A percentile compares a stretch with the other conserved stretches of the same genome.
Conservation (phyloP, 139 green algal species). For the Chlamydomonas incerta region DNA sequence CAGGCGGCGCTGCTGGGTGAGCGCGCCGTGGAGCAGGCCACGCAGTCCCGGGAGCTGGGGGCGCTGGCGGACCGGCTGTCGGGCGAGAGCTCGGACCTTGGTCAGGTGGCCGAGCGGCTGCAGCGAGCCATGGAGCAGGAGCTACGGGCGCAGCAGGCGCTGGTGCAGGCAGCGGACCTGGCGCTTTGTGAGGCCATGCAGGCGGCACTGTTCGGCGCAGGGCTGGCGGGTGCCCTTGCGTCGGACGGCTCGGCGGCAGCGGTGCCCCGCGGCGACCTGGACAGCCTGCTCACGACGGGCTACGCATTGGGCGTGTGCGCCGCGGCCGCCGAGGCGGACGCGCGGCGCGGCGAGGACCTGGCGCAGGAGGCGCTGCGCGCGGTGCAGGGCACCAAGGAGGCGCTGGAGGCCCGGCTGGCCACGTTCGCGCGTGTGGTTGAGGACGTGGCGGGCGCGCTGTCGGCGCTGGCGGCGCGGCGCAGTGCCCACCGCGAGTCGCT, state of each 20-base stretch:
- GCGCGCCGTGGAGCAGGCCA: slow-evolving; percentile 6
- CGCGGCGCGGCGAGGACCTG: slow-evolving; percentile 18
- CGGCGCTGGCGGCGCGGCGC: background rate
- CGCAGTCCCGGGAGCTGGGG: background rate
- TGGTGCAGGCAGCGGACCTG: slow-evolving; percentile 20
- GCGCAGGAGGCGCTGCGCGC: background rate
- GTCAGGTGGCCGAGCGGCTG: background rate
- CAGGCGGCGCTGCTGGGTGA: background rate
- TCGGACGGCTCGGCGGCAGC: background rate
- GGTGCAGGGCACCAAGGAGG: slow-evolving; percentile 13
- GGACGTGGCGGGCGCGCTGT: background rate
- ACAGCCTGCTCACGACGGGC: background rate
- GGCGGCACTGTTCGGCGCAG: background rate
- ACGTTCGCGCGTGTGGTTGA: background rate
- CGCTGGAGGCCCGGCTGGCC: background rate
- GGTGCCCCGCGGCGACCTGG: background rate
- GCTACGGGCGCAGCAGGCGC: slow-evolving; percentile 1
- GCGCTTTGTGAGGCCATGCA: background rate
- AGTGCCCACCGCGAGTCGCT: background rate
- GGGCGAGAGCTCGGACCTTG: background rate
- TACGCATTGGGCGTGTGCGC: background rate
- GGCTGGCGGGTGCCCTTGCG: background rate
- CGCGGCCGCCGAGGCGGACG: background rate
- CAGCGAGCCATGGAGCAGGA: background rate
- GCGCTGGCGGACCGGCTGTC: background rate